Percentiles rank a stretch among this genome's conserved stretches.
Conservation (phyloP, 176 grass and related monocot species). For the Avena sativa region DNA sequence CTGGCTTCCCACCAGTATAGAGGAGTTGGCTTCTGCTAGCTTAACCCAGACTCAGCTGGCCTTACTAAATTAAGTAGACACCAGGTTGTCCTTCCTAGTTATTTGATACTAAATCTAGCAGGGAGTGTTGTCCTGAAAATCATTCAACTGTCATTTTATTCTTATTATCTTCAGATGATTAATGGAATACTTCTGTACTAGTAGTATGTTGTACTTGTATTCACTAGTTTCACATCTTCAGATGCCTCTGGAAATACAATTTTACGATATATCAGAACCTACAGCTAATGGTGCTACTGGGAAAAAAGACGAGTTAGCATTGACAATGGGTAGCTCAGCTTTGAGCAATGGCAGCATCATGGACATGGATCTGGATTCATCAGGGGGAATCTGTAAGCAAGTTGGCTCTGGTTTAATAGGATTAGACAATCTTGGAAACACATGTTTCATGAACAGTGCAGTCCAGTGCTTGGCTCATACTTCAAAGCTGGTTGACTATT, state of each 20-base stretch:
- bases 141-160: not conserved
- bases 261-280: slow-evolving; percentile 66
- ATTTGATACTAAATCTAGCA: slow-evolving; percentile 15
- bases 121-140: not conserved
- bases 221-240: slow-evolving; percentile 52
- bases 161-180: slow-evolving; percentile 23
- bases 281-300: slow-evolving; percentile 50
- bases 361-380: slow-evolving; percentile 57
- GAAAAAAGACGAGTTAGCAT: slow-evolving; percentile 60
- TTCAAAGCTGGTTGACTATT: slow-evolving; percentile 82
- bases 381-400: slow-evolving; percentile 55
- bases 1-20: not conserved
- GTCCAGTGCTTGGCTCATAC: slow-evolving; percentile 96
- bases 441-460: slow-evolving; percentile 99
- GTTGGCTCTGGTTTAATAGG: slow-evolving; percentile 79
- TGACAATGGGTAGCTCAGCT: slow-evolving; percentile 49
- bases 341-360: slow-evolving; percentile 55
- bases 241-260: slow-evolving; percentile 88
- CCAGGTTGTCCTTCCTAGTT: not conserved
- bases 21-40: slow-evolving; percentile 30
- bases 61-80: not conserved
- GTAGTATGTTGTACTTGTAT: slow-evolving; percentile 30
- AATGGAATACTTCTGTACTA: slow-evolving; percentile 3
- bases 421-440: slow-evolving; percentile 95
- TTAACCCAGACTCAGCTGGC: slow-evolving; percentile 11